Conservation (phyloP, 2,329 filamentous ascomycete genomes). For the Exophiala viscosa region DNA sequence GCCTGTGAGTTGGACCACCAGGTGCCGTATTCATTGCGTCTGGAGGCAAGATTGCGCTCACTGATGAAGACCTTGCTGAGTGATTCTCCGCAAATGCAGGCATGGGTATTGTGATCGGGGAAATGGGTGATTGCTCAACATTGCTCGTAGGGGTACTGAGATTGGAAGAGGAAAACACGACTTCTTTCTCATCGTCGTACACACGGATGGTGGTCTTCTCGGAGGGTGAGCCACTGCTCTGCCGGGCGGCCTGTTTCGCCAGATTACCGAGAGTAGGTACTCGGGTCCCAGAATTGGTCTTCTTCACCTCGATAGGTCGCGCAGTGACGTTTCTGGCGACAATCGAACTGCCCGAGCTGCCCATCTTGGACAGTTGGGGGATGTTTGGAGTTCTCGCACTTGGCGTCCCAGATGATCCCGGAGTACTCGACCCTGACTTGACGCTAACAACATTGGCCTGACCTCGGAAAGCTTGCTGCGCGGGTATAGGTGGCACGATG, state of each 20-base stretch:
- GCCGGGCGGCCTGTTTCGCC: constrained; percentile 27
- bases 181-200: constrained; percentile 26
- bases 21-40: constrained; percentile 6
- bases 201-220: constrained; percentile 17
- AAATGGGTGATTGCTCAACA: constrained; percentile 12
- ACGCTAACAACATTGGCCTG: constrained; percentile 94
- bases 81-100: constrained; percentile 21
- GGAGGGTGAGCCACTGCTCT: constrained; percentile 18
- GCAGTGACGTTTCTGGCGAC: constrained; percentile 43
- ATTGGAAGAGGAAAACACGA: constrained; percentile 15
- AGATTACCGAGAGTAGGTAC: constrained; percentile 33
- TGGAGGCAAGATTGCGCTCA: constrained; percentile 19
- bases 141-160: constrained; percentile 8
- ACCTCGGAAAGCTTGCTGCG: constrained; percentile 79
- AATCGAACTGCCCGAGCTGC: constrained; percentile 41
- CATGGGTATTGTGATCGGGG: constrained; percentile 17
- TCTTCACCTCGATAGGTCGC: constrained; percentile 45
- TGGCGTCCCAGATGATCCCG: constrained; percentile 51
- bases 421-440: constrained; percentile 62
- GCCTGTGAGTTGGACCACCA: constrained; percentile 20
- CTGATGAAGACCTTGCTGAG: constrained; percentile 23
- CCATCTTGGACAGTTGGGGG: constrained; percentile 34
- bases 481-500: constrained; percentile 71
- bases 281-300: constrained; percentile 32
- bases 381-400: constrained; percentile 62